These are phyloP conservation scores for Cladophialophora exuberans DNA, from an alignment of 2,329 filamentous ascomycete species.

Conservation along the genomic window DNA sequence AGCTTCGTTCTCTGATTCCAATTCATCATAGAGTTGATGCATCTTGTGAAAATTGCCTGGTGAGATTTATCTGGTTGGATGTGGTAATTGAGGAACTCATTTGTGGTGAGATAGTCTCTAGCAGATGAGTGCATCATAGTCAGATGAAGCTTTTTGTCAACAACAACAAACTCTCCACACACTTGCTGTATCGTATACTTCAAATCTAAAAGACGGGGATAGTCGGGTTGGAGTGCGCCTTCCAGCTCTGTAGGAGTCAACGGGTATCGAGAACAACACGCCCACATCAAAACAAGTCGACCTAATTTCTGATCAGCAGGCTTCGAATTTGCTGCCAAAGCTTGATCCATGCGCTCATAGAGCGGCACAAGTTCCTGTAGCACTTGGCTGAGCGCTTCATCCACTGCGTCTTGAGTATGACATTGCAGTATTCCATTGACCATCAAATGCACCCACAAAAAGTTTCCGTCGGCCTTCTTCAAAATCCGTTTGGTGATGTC, in stretches of 20 bases:
- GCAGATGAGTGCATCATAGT: constrained; percentile 37
- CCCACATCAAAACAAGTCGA: constrained; percentile 34
- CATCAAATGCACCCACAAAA: constrained; percentile 29
- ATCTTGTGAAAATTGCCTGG: constrained; percentile 32
- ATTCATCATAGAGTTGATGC: constrained; percentile 29
- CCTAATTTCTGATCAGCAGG: constrained; percentile 21
- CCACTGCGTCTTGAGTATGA: constrained; percentile 25
- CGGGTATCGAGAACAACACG: constrained; percentile 31
- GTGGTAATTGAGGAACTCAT: constrained; percentile 7
- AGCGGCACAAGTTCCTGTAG: constrained; percentile 37
- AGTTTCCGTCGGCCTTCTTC: constrained; percentile 25
- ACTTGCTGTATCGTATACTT: constrained; percentile 32
- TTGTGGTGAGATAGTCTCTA: constrained; percentile 30
- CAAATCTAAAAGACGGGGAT: constrained; percentile 28
- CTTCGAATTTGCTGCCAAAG: constrained; percentile 20
- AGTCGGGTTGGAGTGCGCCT: constrained; percentile 33
- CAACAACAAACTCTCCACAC: constrained; percentile 36
- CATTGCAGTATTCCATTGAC: constrained; percentile 27
- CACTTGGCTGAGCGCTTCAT: constrained; percentile 30
- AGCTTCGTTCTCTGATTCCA: not conserved
- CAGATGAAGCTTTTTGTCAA: constrained; percentile 29
- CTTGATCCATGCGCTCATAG: constrained; percentile 36
- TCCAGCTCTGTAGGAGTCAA: constrained; percentile 35
- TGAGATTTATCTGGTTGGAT: constrained; percentile 21
- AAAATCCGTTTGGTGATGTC: constrained; percentile 5